Base-by-base conservation (phyloP, 2,329 filamentous ascomycete genomes). In the Aureobasidium sp. region DNA sequence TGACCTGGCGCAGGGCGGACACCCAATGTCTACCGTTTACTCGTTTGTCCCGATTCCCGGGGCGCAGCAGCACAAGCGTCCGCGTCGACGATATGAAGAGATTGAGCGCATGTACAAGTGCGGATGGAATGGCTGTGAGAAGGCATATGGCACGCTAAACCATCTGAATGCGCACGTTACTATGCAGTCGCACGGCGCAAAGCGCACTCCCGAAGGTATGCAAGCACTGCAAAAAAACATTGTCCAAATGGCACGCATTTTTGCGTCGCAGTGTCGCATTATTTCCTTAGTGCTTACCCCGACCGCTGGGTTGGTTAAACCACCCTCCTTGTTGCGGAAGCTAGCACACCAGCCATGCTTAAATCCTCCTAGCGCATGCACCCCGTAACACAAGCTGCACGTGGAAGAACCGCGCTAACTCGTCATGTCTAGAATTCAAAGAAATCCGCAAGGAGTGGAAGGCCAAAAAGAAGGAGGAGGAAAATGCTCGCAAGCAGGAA, bases 81-180 rank as follows among this genome's bases (percentile, higher is more conserved):
- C 94, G 14, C 85, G 94, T 66, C 83, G 94, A 70, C 86, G 94
- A 60, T 99, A 97, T 70, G 94, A 99, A 76, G 94, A 99, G 74
- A 99, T 99, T 69, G 94, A 99, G 79, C 87, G 94, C 72, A 97
- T 99, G 94, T 97, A 99, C 81, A 97, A 97, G 77, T 99, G 94
- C 72, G 94, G 93, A 29, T 97, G 91, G 90, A 93, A 97, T 67
- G 92, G 92, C 9, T 99, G 94, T 72, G 94, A 99, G 77, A 99
- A 99, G 78, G 94, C 94, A 2, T 99, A 99, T 69, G 94, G 94
- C 64, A 99, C 94, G 52, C 78, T 99, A 65, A 99, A 99, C 75
- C 94, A 99, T 74, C 76, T 99, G 68, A 99, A 99, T 72, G 94
- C 94, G 42, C 94, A 99, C 72, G 94, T 99, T 53, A 97, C 94